Evolutionary conservation across 108 stramenopile genomes (phyloP).

Genomic region (Fragilariopsis cylindrus): DNA sequence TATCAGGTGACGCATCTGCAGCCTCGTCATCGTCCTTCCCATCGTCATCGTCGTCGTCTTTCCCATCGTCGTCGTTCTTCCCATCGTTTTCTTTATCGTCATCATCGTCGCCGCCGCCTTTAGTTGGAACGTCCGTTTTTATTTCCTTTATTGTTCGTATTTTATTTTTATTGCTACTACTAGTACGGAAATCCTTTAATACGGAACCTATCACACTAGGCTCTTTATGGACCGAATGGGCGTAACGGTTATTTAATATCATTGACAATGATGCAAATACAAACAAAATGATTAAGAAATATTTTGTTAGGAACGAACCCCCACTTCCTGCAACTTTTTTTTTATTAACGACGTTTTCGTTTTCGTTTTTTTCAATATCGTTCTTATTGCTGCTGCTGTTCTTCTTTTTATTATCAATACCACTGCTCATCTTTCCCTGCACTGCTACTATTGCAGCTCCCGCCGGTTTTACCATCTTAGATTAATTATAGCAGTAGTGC

Average conservation of each 20-base stretch:
- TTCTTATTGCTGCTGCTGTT: too few relatives aligned
- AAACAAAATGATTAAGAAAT: slow-evolving; percentile 33
- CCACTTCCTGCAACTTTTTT: not conserved
- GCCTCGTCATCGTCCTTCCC: not conserved
- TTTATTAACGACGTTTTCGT: not conserved
- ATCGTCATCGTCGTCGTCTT: not conserved
- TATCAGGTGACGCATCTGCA: not conserved
- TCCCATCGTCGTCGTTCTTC: not conserved
- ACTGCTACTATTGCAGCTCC: too few relatives aligned
- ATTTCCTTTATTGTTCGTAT: too few relatives aligned
- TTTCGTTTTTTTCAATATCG: too few relatives aligned
- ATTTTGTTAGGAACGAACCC: slow-evolving; percentile 29
- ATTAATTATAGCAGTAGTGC: too few relatives aligned
- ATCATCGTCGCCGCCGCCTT: not conserved
- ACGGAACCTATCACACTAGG: slow-evolving; percentile 8
- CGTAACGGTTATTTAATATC: slow-evolving; percentile 17
- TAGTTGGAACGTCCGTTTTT: too few relatives aligned
- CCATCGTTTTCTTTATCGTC: too few relatives aligned
- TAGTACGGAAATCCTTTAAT: slow-evolving; percentile 25
- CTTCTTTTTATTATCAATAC: too few relatives aligned
- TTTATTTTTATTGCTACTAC: not conserved
- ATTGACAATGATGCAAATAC: slow-evolving; percentile 18
- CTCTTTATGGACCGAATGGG: slow-evolving; percentile 13
- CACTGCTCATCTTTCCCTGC: too few relatives aligned
- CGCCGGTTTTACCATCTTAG: too few relatives aligned